A percentile compares a stretch with the other conserved stretches of the same genome.
Conservation (phyloP, 2,329 filamentous ascomycete genomes). For the Gnomoniopsis sp. region DNA sequence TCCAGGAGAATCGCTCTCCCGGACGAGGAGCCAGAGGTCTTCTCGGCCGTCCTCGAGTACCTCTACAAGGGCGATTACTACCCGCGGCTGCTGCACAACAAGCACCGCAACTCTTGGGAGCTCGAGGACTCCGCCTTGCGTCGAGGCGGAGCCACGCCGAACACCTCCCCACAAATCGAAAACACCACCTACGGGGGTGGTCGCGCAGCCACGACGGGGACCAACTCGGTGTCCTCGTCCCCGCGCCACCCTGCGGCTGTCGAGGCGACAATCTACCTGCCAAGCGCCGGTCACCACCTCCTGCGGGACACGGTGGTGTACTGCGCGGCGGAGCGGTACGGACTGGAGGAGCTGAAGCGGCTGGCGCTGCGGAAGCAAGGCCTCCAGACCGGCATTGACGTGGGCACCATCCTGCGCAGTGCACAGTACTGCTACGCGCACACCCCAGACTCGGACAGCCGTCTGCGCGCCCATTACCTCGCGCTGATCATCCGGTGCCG, state of each 20-base stretch:
- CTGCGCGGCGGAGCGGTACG: conserved; percentile 87
- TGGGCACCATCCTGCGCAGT: conserved; percentile 85
- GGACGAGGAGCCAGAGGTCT: conserved; percentile 82
- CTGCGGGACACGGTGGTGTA: conserved; percentile 93
- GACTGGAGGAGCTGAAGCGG: conserved; percentile 86
- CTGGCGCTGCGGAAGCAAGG: conserved; percentile 93
- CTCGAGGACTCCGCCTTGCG: conserved; percentile 64
- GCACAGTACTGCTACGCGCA: conserved; percentile 94
- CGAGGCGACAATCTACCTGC: conserved; percentile 75
- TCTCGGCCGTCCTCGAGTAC: conserved; percentile 92
- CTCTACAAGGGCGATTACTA: conserved; percentile 97
- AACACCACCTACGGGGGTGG: conserved; percentile 34
- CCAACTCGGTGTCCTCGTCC: conserved; percentile 28
- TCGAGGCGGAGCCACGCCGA: conserved; percentile 34
- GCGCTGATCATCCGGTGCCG: conserved; percentile 96
- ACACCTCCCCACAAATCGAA: conserved; percentile 48
- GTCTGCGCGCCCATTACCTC: conserved; percentile 93
- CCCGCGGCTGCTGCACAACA: conserved; percentile 83
- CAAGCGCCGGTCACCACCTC: conserved; percentile 70
- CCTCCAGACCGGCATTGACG: conserved; percentile 86
- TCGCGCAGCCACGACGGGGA: conserved; percentile 33
- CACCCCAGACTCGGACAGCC: conserved; percentile 88
- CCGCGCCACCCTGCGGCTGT: conserved; percentile 58
- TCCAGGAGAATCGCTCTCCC: conserved; percentile 73
- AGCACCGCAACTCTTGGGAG: conserved; percentile 81